Base-by-base conservation (phyloP, 2,329 filamentous ascomycete species). In the Lizonia empirigonia region DNA sequence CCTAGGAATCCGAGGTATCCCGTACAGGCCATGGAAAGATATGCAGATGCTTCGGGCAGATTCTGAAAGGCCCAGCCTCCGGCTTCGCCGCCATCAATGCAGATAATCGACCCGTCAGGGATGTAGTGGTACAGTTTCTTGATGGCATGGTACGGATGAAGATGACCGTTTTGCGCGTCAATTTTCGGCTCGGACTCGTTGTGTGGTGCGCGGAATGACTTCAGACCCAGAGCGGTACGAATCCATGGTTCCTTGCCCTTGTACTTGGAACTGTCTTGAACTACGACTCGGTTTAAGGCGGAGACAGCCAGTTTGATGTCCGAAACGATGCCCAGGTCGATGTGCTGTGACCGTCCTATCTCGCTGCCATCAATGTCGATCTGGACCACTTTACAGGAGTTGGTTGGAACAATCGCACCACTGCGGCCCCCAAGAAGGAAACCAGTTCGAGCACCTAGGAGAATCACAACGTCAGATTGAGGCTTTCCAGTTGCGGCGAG, bases 1-100 rank as follows among this genome's bases (percentile, higher is more conserved):
- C 77, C 77, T 1, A 79, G 65, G 61, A 78, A 78, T 2, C 77
- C 77, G 1, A 79, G 66, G 39, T 78, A 74, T 40, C 73, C 70
- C 0, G 69, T 70, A 5, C 63, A 41, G 5, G 56, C 40, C 54
- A 65, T 56, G 8, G 62, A 63, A 7, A 75, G 60, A 2, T 58
- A 56, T 5, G 65, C 59, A 13, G 63, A 57, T 2, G 63, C 57
- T 44, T 59, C 49, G 15, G 56, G 52, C 6, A 68, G 66, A 9
- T 61, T 59, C 53, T 72, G 70, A 2, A 66, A 62, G 2, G 70
- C 63, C 68, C 73, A 77, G 18, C 65, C 64, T 4, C 72, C 70
- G 1, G 63, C 60, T 52, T 78, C 74, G 37, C 77, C 77, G 22
- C 72, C 73, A 37, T 77, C 76, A 23, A 76, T 63, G 42, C 72